Percentiles rank a stretch among this genome's conserved stretches.
phyloP scores from a whole-genome alignment of 257 asterid genomes.

The Orobanche coerulescens region DNA sequence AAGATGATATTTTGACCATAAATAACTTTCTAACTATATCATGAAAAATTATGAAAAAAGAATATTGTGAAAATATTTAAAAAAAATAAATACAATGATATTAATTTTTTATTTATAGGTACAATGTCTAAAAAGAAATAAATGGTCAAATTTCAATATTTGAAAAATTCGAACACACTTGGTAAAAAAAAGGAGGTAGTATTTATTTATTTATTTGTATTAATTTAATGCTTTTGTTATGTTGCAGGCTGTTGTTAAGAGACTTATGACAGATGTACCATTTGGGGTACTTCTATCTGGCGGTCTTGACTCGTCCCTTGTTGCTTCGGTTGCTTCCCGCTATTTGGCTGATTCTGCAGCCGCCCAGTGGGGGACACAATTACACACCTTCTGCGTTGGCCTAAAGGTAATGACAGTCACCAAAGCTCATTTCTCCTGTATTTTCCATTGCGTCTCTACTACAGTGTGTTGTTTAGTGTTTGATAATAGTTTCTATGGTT shows the following conservation, averaged over 20 bases:
- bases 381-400: constrained; percentile 87
- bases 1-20: too few species aligned
- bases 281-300: constrained; percentile 99
- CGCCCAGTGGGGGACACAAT: constrained; percentile 86
- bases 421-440: constrained; percentile 4
- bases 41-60: too few species aligned
- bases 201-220: background rate
- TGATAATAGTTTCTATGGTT: background rate
- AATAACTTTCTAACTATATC: too few species aligned
- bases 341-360: constrained; percentile 66
- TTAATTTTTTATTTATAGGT: too few species aligned
- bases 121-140: too few species aligned
- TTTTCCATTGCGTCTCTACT: constrained; percentile 7
- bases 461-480: background rate
- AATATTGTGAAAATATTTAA: too few species aligned
- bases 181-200: too few species aligned
- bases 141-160: too few species aligned
- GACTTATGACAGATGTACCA: constrained; percentile 99
- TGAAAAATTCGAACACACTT: too few species aligned
- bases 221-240: constrained; percentile 18
- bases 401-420: constrained; percentile 47
- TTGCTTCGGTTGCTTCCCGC: constrained; percentile 94
- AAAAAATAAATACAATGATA: too few species aligned
- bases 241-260: constrained; percentile 82
- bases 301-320: constrained; percentile 96